Percentiles rank a stretch among this genome's conserved stretches.
These are phyloP conservation scores for Gentiana straminea DNA, from an alignment of 257 asterid species.

Conservation along the genomic window DNA sequence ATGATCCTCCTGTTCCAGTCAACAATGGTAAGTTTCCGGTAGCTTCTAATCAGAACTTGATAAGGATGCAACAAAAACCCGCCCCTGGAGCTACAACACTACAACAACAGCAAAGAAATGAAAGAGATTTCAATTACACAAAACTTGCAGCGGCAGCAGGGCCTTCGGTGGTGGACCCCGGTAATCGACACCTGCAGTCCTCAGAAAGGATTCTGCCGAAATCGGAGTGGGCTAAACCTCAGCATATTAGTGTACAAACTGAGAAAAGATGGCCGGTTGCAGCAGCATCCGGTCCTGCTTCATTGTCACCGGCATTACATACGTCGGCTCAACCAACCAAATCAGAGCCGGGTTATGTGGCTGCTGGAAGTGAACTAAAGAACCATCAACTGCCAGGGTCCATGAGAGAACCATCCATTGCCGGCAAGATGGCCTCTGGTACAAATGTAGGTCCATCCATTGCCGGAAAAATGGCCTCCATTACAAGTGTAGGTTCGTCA, in stretches of 20 bases:
- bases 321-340: conserved; percentile 32
- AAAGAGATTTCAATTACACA: conserved; percentile 56
- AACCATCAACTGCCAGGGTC: conserved; percentile 40
- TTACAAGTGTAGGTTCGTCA: conserved; percentile 35
- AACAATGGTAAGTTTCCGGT: conserved; percentile 31
- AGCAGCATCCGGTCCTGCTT: conserved; percentile 30
- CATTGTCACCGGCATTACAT: conserved; percentile 35
- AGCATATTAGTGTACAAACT: conserved; percentile 30
- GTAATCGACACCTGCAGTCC: conserved; percentile 35
- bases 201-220: conserved; percentile 49
- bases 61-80: conserved; percentile 29
- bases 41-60: conserved; percentile 25
- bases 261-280: conserved; percentile 56
- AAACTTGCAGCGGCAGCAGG: conserved; percentile 36
- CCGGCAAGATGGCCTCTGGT: conserved; percentile 37
- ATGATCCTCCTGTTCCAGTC: conserved; percentile 37
- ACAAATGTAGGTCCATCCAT: conserved; percentile 38
- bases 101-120: conserved; percentile 48
- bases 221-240: conserved; percentile 52
- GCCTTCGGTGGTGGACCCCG: conserved; percentile 41
- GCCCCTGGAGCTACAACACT: conserved; percentile 18
- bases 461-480: conserved; percentile 25
- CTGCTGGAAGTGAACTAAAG: conserved; percentile 44
- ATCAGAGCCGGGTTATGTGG: conserved; percentile 28
- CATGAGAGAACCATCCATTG: conserved; percentile 38